Base-by-base conservation (phyloP, 768 basidiomycete genomes). In the Tephrocybe sp. region DNA sequence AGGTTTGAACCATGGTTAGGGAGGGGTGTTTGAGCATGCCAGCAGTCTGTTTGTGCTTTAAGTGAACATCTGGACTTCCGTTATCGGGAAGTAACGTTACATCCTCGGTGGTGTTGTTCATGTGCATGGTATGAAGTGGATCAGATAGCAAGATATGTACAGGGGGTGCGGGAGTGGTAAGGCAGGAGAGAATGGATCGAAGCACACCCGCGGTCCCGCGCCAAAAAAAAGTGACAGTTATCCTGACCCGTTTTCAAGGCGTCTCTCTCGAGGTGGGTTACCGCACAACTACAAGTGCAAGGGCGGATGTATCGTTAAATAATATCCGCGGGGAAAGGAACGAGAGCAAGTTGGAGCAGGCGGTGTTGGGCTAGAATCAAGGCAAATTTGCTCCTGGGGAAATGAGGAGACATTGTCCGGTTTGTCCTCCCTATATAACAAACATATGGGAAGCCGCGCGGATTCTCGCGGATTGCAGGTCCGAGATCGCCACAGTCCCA, bases 51-150 rank as follows among this genome's bases (percentile, higher is more conserved):
- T 47, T 23, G 25, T 20, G 18, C 20, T 53, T 57, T 57, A 57
- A 53, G 20, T 36, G 45, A 39, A 15, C 11, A 45, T 4, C 20
- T 14, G 18, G 34, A 24, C 30, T 23, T 41, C 42, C 20, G 17
- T 10, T 15, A 47, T 39, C 25, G 33, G 40, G 11, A 34, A 43
- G 15, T 20, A 40, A 38, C 32, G 14, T 47, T 50, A 50, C 38
- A 53, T 45, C 55, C 51, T 52, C 55, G 47, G 55, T 36, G 34
- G 40, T 46, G 39, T 30, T n/a, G n/a, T 42, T 30, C 44, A 57
- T 46, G 38, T 50, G 25, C 51, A 53, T 50, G 15, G 11, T 17
- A 24, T n/a, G 28, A 52, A 23, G 55, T 50, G 48, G 51, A 38
- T 50, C 48, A 44, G 43, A 53, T 42, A 26, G 23, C 24, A 43